Evolutionary conservation across 345 rosid genomes (phyloP).

Genomic region (Rubroshorea leprosula): DNA sequence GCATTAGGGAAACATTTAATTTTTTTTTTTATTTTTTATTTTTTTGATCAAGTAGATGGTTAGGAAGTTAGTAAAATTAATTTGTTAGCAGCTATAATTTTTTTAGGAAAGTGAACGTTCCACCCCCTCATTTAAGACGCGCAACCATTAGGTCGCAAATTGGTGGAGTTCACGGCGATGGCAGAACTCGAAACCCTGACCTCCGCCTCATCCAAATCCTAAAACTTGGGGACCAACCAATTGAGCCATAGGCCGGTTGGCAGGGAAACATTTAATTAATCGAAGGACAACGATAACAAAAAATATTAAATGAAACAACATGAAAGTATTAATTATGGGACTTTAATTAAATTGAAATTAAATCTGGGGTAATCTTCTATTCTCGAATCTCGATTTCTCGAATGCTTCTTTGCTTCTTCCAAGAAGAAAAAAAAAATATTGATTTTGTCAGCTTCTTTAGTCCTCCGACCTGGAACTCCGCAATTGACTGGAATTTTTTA

Average conservation of each 20-base stretch:
- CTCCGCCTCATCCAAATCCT: too few species aligned
- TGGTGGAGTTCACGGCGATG: too few species aligned
- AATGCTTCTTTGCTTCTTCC: conserved; percentile 6
- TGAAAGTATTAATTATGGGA: neutral
- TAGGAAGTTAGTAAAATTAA: too few species aligned
- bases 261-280: conserved; percentile 5
- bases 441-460: conserved; percentile 18
- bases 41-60: too few species aligned
- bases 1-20: conserved; percentile 15
- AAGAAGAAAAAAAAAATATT: conserved; percentile 6
- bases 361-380: conserved; percentile 30
- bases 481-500: too few species aligned
- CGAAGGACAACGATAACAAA: conserved; percentile 1
- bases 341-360: neutral
- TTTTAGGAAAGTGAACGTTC: too few species aligned
- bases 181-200: neutral
- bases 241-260: neutral
- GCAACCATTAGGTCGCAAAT: too few species aligned
- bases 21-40: too few species aligned
- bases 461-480: conserved; percentile 20
- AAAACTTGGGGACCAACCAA: too few species aligned
- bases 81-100: too few species aligned
- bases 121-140: too few species aligned
- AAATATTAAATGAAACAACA: conserved; percentile 6
- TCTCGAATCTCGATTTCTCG: conserved; percentile 40